Evolutionary conservation across 305 asterid species (phyloP).

Genomic region (Fraxinus velutina): DNA sequence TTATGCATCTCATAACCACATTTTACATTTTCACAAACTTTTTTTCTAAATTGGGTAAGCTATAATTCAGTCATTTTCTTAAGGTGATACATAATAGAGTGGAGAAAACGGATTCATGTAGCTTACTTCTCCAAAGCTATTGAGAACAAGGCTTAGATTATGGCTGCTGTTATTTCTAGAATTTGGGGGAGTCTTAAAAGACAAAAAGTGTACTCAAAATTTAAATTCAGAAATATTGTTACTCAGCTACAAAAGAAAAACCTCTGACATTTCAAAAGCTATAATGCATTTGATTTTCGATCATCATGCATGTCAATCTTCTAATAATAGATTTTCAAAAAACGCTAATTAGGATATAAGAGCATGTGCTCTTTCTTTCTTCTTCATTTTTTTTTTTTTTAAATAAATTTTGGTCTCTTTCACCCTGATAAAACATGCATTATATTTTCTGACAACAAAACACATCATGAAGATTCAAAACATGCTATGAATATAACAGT

Average conservation of each 20-base stretch:
- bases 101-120: background rate
- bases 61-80: background rate
- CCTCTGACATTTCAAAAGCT: background rate
- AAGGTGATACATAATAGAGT: background rate
- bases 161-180: background rate
- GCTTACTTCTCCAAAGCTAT: background rate
- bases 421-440: background rate
- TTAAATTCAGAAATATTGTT: background rate
- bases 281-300: background rate
- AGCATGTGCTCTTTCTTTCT: too few relatives aligned
- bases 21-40: background rate
- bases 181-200: background rate
- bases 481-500: background rate
- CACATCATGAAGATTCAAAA: background rate
- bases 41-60: background rate
- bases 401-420: too few relatives aligned
- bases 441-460: background rate
- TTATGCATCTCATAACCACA: background rate
- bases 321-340: conserved; percentile 4
- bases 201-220: background rate
- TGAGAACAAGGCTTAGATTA: background rate
- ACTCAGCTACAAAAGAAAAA: background rate
- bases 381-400: too few relatives aligned
- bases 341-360: background rate
- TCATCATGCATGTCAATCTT: background rate